Evolutionary conservation across 345 rosid species (phyloP), one percentile per base, ranked within the genome.

Genomic region (Gossypium raimondii): DNA sequence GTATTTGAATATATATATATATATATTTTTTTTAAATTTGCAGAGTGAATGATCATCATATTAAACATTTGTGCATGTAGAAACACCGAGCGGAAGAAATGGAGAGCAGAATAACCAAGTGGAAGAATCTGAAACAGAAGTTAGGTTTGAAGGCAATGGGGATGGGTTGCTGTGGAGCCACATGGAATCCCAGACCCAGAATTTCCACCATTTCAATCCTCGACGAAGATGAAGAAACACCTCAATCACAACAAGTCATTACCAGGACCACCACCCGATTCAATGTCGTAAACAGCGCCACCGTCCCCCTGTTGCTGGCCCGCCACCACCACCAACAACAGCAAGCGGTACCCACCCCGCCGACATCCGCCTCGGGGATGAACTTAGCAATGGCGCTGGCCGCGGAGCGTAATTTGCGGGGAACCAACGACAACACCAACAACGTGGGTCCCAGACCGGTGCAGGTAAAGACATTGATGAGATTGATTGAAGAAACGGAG

Each of bases 341-440:
- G 34, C 74, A 51, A 0, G 29, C 11, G 20, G 18, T 27, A 24
- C 13, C 50, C 29, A 22, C 62, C 2, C 11, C 9, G 38, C 16
- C 38, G 11, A 44, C 73, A 0, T n/a, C 78, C 6, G 56, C 48
- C 12, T 14, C 78, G 2, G 85, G 81, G 66, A 90, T 88, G 87
- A 94, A 87, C 80, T 87, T 94, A 73, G 91, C 92, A 6, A 82
- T 80, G 90, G 98, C 95, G 34, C 83, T 94, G 3, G 97, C 84
- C 14, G 94, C 87, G 14, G 98, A 94, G 87, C 90, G 98, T 44
- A 79, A 84, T 78, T 75, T 82, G 67, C 86, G 88, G 73, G 73
- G 34, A 2, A 45, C 29, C 17, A 41, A 53, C 60, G 3, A 56
- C 25, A 56, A 9, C 29, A 59, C 11, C 63, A 12, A 25, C 14